Evolutionary conservation across 148 eudicot genomes (phyloP), one percentile per base, ranked within the genome.

Genomic region (Silene conica): DNA sequence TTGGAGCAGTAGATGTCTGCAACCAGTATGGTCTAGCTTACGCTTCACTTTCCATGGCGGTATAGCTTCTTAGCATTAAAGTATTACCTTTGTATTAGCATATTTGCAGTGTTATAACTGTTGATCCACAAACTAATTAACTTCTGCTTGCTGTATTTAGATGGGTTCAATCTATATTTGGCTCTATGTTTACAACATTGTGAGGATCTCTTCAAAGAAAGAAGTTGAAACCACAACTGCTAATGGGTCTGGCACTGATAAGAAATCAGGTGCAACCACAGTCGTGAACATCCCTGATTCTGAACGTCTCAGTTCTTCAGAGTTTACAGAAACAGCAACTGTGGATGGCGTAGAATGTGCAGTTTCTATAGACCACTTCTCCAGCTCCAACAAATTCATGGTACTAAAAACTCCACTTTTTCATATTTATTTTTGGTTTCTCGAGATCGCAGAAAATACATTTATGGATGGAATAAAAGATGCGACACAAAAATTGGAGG

Each of bases 151-250:
- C 41, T 0, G 23, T 25, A 7, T 74, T 62, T 86, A 93, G 98
- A 70, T 86, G 20, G 92, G 94, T 59, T 84, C 92, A 18, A 76
- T 93, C 56, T 93, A 73, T 81, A 56, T 91, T 57, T 93, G 98
- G 98, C 66, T 88, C 2, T 93, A 86, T 26, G 92, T 88, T 16
- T 93, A 91, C 77, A 93, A 93, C 76, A 88, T 93, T 34, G 81
- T 91, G 20, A 83, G 93, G 55, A 68, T 88, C 31, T 75, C 85
- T 19, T 69, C 83, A n/a, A 72, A 23, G 43, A 70, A 73, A 56
- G 11, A 66, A 6, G 46, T 12, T 4, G 67, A 59, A 66, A 69
- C 12, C 12, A 25, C 45, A 41, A 9, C 31, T 3, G 26, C 4
- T 4, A 15, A 77, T 16, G 70, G 13, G 3, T 1, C 5, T 63